Percentiles rank a stretch among this genome's conserved stretches.
These are phyloP conservation scores for Aspergillus piperis DNA, from an alignment of 2,329 filamentous ascomycete genomes.

Conservation along the genomic window DNA sequence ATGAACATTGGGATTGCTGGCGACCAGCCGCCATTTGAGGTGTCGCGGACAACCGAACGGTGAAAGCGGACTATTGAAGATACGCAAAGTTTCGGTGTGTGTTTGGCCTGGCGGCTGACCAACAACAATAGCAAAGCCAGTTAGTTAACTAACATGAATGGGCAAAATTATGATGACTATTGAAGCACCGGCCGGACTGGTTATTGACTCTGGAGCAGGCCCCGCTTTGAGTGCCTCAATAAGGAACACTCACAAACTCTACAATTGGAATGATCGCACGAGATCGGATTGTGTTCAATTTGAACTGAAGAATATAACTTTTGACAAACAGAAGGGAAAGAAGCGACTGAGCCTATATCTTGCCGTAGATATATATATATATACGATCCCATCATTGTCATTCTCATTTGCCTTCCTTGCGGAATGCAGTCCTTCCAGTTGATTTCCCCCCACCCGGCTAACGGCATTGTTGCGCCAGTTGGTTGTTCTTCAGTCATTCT, in stretches of 20 bases:
- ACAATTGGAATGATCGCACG: not conserved
- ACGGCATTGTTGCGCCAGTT: slow-evolving; percentile 23
- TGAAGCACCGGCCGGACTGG: slow-evolving; percentile 1
- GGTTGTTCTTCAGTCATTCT: slow-evolving; percentile 3
- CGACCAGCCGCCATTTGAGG: slow-evolving; percentile 4
- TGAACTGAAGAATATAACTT: not conserved
- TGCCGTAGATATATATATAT: not conserved
- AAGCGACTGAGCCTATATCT: not conserved
- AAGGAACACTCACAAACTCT: not conserved
- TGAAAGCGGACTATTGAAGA: slow-evolving; percentile 11
- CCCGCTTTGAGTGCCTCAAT: slow-evolving; percentile 1
- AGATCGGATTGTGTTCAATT: not conserved
- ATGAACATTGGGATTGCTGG: not conserved
- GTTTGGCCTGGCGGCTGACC: not conserved
- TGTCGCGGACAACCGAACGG: slow-evolving; percentile 12
- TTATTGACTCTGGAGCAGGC: slow-evolving; percentile 6
- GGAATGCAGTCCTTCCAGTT: slow-evolving; percentile 11
- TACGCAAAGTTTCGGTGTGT: slow-evolving; percentile 27
- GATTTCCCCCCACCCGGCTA: slow-evolving; percentile 17
- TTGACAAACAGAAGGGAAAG: not conserved
- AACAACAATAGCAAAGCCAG: slow-evolving; percentile 9
- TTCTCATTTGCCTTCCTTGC: not conserved
- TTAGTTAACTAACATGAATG: not conserved
- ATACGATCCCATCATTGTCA: too few relatives aligned
- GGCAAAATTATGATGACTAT: not conserved